A percentile compares a stretch with the other conserved stretches of the same genome.
Evolutionary conservation across 768 basidiomycete genomes (phyloP).

Genomic region (Holtermanniella nyarrowii): DNA sequence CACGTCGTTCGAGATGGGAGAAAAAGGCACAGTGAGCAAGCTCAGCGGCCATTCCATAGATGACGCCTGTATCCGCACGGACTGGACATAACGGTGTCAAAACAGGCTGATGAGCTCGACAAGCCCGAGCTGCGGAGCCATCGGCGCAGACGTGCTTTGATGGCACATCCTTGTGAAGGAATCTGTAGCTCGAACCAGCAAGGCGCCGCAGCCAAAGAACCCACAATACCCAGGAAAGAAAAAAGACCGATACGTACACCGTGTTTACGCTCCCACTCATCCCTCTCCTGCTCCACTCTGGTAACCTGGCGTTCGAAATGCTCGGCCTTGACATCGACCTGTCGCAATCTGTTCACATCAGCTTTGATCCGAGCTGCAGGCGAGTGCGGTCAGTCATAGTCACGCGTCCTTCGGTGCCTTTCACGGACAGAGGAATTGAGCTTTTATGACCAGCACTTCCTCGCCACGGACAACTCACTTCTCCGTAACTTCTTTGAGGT

Average conservation of each 20-base stretch:
- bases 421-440: neutral
- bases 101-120: too few relatives aligned
- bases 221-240: neutral
- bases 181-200: too few relatives aligned
- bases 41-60: too few relatives aligned
- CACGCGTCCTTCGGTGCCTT: neutral
- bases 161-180: too few relatives aligned
- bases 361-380: neutral
- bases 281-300: constrained; percentile 79
- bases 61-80: too few relatives aligned
- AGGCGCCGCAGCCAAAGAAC: neutral
- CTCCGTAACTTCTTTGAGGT: constrained; percentile 88
- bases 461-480: constrained; percentile 56
- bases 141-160: too few relatives aligned
- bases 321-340: constrained; percentile 97
- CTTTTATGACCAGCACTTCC: neutral
- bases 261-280: constrained; percentile 86
- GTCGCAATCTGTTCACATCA: constrained; percentile 57
- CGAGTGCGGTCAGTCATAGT: neutral
- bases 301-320: constrained; percentile 90
- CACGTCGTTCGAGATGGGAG: too few relatives aligned
- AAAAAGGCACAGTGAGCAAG: too few relatives aligned
- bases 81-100: too few relatives aligned
- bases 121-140: too few relatives aligned
- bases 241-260: constrained; percentile 52